Conservation (phyloP, 1,284 basidiomycete species). For the Ceratobasidium sp. region DNA sequence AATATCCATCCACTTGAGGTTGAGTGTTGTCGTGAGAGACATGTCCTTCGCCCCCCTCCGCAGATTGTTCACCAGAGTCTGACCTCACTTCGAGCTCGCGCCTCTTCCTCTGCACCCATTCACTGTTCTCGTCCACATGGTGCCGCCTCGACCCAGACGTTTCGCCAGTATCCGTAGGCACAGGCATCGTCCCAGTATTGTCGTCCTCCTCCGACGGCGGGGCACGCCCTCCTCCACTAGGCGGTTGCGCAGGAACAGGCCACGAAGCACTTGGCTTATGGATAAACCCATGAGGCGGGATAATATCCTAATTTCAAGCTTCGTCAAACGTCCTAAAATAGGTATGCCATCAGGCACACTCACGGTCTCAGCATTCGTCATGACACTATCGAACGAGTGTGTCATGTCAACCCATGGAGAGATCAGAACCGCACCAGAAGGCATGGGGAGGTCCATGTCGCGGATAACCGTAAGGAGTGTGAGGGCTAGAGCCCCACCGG, state of each 20-base stretch:
- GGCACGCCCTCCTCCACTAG: slow-evolving; percentile 22
- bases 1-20: slow-evolving; percentile 11
- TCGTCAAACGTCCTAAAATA: slow-evolving; percentile 3
- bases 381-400: slow-evolving; percentile 61
- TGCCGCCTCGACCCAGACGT: slow-evolving; percentile 15
- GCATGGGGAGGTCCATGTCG: slow-evolving; percentile 76
- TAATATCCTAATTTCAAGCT: slow-evolving; percentile 67
- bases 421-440: slow-evolving; percentile 45
- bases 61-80: not conserved
- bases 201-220: not conserved
- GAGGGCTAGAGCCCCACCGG: slow-evolving; percentile 89
- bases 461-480: slow-evolving; percentile 79
- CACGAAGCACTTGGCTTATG: slow-evolving; percentile 67
- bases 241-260: slow-evolving; percentile 56
- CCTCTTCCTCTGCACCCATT: slow-evolving; percentile 32
- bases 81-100: not conserved
- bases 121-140: slow-evolving; percentile 28
- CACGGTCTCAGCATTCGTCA: slow-evolving; percentile 59
- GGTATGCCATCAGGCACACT: slow-evolving; percentile 39
- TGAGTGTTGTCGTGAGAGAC: slow-evolving; percentile 9
- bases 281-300: slow-evolving; percentile 69
- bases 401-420: slow-evolving; percentile 47
- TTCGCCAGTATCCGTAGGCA: slow-evolving; percentile 27
- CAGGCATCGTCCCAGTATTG: slow-evolving; percentile 29
- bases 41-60: not conserved